Evolutionary conservation across 768 basidiomycete genomes (phyloP), one percentile per base, ranked within the genome.

Genomic region (Favolaschia claudopus): DNA sequence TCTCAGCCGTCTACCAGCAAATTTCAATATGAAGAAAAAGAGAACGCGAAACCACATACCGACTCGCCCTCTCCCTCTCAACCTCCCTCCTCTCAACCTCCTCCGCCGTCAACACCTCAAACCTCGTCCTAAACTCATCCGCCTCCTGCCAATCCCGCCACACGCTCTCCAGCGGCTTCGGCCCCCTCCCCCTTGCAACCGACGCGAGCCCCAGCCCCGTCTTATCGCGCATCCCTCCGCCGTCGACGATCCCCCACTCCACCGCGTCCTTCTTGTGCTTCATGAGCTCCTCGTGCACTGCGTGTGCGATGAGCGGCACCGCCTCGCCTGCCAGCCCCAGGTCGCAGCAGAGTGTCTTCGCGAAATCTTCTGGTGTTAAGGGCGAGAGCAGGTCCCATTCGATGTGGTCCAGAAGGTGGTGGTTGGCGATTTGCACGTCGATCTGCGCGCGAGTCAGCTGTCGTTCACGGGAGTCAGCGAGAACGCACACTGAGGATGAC

Each of bases 361-460:
- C 85, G 67, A 99, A 99, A 1, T 77, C 81, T 70, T 96, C 91
- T 1, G 96, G 96, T 0, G 94, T 96, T 33, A 98, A 82, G 4
- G 91, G 85, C 4, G 96, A 96, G 42, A 92, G 85, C n/a, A 99
- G 83, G 74, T 99, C 96, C 96, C 96, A 99, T 75, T 99, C 97
- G 64, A 99, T 95, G 69, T 95, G 92, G 76, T 99, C 97, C 55
- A 92, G 80, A 1, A 99, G 82, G 72, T 96, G 94, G 70, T 95
- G 83, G 43, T 89, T 92, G 22, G 89, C 93, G 69, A 99, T 91
- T 73, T 99, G 97, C 24, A 99, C 94, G 76, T 99, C 97, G 70
- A 99, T 93, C 94, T 97, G 73, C 19, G 29, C 57, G 13, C 52
- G 42, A 47, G 40, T 8, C 47, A 24, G 42, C 44, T 38, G 45